A percentile compares a stretch with the other conserved stretches of the same genome.
phyloP scores from a whole-genome alignment of 441 rosid species.

The Melastoma candidum region DNA sequence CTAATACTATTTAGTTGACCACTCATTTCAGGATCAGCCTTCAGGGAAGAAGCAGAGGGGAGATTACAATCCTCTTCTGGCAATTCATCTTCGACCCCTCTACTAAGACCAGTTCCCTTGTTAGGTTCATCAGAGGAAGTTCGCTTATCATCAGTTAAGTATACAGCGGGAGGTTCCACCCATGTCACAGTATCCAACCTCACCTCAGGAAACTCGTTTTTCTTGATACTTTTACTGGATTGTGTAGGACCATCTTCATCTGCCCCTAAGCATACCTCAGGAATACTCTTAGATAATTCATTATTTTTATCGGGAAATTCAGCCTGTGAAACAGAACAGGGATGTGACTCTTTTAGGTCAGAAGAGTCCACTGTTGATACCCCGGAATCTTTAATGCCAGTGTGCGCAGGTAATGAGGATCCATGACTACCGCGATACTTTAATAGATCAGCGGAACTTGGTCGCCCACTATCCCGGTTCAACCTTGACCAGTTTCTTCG shows the following conservation, averaged over 20 bases:
- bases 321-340: conserved; percentile 33
- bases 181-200: conserved; percentile 33
- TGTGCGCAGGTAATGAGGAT: conserved; percentile 38
- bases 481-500: conserved; percentile 89
- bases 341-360: conserved; percentile 43
- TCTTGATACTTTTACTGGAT: conserved; percentile 25
- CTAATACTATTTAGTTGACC: conserved; percentile 34
- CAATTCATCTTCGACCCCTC: conserved; percentile 31
- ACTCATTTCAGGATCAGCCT: conserved; percentile 31
- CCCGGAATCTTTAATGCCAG: conserved; percentile 50
- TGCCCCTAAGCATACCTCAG: conserved; percentile 34
- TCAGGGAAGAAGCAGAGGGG: conserved; percentile 28
- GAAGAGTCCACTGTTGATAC: conserved; percentile 44
- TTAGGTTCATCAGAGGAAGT: conserved; percentile 21
- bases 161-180: conserved; percentile 22
- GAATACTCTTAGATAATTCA: conserved; percentile 35
- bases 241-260: conserved; percentile 41
- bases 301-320: conserved; percentile 52
- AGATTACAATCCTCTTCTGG: conserved; percentile 32
- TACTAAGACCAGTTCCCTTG: conserved; percentile 28
- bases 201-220: conserved; percentile 28
- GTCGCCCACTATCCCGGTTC: conserved; percentile 77
- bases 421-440: conserved; percentile 72
- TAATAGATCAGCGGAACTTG: conserved; percentile 60
- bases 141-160: conserved; percentile 29